A percentile compares a stretch with the other conserved stretches of the same genome.
These are phyloP conservation scores for Cordyceps pruinosa DNA, from an alignment of 2,329 filamentous ascomycete species.

Conservation along the genomic window DNA sequence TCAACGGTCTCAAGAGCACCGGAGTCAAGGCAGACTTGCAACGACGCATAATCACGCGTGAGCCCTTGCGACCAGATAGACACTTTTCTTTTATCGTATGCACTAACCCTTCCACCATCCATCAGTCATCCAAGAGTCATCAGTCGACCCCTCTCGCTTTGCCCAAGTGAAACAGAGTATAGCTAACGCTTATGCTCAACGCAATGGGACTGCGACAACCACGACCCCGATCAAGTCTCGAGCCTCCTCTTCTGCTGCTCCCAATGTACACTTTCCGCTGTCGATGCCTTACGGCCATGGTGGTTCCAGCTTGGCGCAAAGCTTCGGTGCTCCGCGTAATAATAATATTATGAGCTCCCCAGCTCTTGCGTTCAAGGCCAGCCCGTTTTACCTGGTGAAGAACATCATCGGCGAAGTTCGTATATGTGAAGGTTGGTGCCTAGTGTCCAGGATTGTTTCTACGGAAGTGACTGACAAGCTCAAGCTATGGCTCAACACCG, in stretches of 20 bases:
- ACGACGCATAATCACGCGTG: constrained; percentile 69
- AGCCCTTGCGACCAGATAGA: constrained; percentile 30
- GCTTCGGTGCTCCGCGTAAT: constrained; percentile 14
- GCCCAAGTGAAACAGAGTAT: constrained; percentile 39
- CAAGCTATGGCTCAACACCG: constrained; percentile 51
- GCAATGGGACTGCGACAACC: constrained; percentile 21
- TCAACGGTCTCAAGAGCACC: constrained; percentile 67
- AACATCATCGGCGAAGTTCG: constrained; percentile 57
- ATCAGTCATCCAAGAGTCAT: constrained; percentile 36
- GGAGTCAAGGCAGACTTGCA: constrained; percentile 84
- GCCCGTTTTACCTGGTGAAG: constrained; percentile 75
- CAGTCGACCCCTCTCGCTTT: constrained; percentile 33
- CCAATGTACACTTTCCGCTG: constrained; percentile 11
- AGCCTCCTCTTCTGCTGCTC: constrained; percentile 12
- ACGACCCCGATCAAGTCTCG: constrained; percentile 15
- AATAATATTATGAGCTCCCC: constrained; percentile 15
- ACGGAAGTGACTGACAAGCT: constrained; percentile 24
- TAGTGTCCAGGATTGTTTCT: background rate
- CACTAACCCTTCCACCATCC: background rate
- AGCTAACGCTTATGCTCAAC: constrained; percentile 25
- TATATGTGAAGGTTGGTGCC: constrained; percentile 61
- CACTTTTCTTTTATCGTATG: background rate
- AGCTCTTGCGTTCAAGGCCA: constrained; percentile 50
- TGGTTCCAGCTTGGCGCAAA: background rate
- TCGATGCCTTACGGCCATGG: constrained; percentile 5